Evolutionary conservation across 75 land plant species (phyloP), one percentile per base, ranked within the genome.

Genomic region (Selaginella tamariscina): DNA sequence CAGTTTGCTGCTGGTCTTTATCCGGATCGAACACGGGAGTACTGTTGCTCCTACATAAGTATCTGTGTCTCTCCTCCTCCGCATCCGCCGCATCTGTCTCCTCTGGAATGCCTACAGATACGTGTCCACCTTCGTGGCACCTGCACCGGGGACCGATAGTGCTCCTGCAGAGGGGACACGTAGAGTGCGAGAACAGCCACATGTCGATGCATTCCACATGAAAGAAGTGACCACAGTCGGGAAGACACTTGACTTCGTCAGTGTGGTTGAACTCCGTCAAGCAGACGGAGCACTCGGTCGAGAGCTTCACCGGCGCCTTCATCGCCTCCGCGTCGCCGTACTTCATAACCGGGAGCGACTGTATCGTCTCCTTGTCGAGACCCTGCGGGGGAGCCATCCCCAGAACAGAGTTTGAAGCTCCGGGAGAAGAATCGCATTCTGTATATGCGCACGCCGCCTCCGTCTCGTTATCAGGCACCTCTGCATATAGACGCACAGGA

Each of bases 151-250:
- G 49, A 39, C 5, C 49, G 5, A 39, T 5, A 15, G 15, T 59
- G 23, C 62, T 2, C 21, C 62, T 5, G n/a, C 62, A 59, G 21
- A 59, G 24, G 8, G 62, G 62, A 26, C 62, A 59, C 9, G 62
- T 59, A 8, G 62, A 23, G 26, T 59, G 62, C 5, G 62, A 59
- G 8, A 59, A 23, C 8, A 59, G 26, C 62, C 62, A 59, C 21
- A 59, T 27, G 21, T 59, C 62, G 23, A 59, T 59, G 62, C 62
- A 59, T 2, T 59, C 62, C 18, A n/a, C 8, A n/a, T 59, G 62
- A 21, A 59, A 59, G 26, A 21, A 59, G 26, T 59, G 62, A 2
- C 8, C 5, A 21, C 62, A 59, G 21, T 23, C 27, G 62, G 62
- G 62, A n/a, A 59, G 62, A 8, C 8, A 2, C 62, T 27, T 59